These are phyloP conservation scores for Leptodermis oblonga DNA, from an alignment of 257 asterid genomes.

Conservation along the genomic window DNA sequence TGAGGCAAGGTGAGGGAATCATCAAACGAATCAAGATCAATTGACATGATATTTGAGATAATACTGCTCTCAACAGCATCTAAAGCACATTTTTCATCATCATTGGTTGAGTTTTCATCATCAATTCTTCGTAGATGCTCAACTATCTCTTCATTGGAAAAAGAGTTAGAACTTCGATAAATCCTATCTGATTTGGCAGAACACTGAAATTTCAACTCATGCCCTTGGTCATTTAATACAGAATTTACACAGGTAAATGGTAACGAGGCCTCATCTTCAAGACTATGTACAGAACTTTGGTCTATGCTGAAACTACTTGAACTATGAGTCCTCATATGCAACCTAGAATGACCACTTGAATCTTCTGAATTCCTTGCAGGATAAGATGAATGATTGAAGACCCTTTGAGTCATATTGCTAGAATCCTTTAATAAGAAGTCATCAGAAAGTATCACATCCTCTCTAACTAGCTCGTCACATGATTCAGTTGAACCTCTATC, in stretches of 20 bases:
- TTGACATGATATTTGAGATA: slow-evolving; percentile 73
- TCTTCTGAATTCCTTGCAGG: slow-evolving; percentile 44
- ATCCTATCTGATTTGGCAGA: slow-evolving; percentile 79
- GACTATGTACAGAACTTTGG: slow-evolving; percentile 44
- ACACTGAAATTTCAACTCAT: slow-evolving; percentile 71
- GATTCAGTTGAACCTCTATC: slow-evolving; percentile 28
- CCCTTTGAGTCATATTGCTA: slow-evolving; percentile 31
- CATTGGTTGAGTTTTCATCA: slow-evolving; percentile 48
- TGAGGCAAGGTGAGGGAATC: slow-evolving; percentile 51
- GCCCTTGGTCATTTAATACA: slow-evolving; percentile 50
- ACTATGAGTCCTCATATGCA: slow-evolving; percentile 40
- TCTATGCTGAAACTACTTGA: slow-evolving; percentile 39
- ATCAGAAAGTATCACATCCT: slow-evolving; percentile 33
- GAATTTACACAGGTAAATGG: slow-evolving; percentile 59
- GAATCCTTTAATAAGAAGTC: slow-evolving; percentile 38
- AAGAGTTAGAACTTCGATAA: slow-evolving; percentile 71
- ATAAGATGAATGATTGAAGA: slow-evolving; percentile 39
- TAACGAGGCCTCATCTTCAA: slow-evolving; percentile 51
- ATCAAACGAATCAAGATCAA: slow-evolving; percentile 71
- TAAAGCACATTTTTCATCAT: slow-evolving; percentile 49
- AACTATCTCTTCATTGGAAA: slow-evolving; percentile 93
- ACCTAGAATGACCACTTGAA: slow-evolving; percentile 32
- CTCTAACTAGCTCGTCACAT: slow-evolving; percentile 40
- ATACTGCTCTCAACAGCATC: slow-evolving; percentile 68
- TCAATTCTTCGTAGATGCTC: slow-evolving; percentile 85